These are phyloP conservation scores for Tilletia walkeri DNA, from an alignment of 1,284 basidiomycete genomes.

Conservation along the genomic window DNA sequence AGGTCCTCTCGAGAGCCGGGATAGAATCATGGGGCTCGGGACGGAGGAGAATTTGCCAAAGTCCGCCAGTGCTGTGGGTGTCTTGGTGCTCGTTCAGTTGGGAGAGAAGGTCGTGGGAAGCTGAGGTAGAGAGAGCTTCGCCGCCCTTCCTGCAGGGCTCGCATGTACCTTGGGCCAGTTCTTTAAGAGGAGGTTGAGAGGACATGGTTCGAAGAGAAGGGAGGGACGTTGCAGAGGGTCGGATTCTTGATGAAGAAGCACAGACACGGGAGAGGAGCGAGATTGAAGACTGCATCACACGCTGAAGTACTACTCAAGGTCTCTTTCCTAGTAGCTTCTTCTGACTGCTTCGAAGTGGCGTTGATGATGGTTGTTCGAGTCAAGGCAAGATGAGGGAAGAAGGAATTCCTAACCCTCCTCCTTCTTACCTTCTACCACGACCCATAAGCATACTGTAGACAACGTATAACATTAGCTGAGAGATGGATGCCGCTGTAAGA, in stretches of 20 bases:
- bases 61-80: not conserved
- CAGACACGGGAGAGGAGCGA: not conserved
- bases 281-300: not conserved
- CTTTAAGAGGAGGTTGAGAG: not conserved
- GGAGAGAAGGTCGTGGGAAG: not conserved
- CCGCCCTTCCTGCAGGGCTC: conserved; percentile 16
- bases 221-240: not conserved
- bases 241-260: not conserved
- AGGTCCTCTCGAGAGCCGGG: conserved; percentile 36
- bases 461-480: no score
- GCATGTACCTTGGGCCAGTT: conserved; percentile 4
- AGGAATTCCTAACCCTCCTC: no score
- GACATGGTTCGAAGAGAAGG: not conserved
- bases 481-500: no score
- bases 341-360: no score
- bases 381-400: no score
- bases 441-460: no score
- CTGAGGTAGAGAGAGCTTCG: not conserved
- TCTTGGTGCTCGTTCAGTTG: not conserved
- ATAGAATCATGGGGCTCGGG: not conserved
- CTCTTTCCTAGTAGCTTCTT: no score
- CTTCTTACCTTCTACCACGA: no score
- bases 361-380: no score
- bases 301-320: not conserved
- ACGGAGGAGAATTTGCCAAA: not conserved